Base-by-base conservation (phyloP, 306 rosid genomes). In the Inga leiocalycina region DNA sequence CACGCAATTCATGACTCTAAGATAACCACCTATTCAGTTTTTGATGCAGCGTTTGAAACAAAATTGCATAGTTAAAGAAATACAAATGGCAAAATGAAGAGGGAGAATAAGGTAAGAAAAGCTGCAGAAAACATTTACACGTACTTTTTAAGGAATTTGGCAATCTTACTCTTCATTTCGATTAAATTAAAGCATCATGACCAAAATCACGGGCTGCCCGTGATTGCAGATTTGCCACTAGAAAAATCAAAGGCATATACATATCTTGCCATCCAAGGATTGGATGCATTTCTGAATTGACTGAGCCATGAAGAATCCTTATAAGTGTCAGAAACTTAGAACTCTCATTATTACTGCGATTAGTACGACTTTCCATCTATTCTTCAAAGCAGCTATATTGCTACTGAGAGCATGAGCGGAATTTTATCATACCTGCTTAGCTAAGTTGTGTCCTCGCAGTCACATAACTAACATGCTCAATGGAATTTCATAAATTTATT, bases 261-360 rank as follows among this genome's bases (percentile, higher is more conserved):
- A 86, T 93, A 96, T 91, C 99, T 93, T 51, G 99, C 99, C 93
- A 96, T 90, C 95, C 91, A 90, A 15, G 97, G 98, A 92, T 96
- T 96, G 2, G 94, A 92, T 41, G 84, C 93, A 88, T 92, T 94
- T 52, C 87, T 84, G 86, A 96, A 92, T 82, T 93, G 98, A 77
- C 76, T 45, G 35, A 70, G 84, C 93, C 98, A 91, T 44, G 94
- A 89, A 69, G 88, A 87, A 27, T 80, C 74, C 75, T 88, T 84
- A 46, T 41, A 39, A 12, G 70, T 7, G 37, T 4, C 37, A 61
- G 72, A 75, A 41, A 35, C 39, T 35, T 35, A 4, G 6, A 35
- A 35, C 78, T 75, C 70, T 85, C 88, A 61, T 81, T 49, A 52
- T 77, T 71, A 3, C 43, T 68, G 75, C 76, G 85, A 81, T 46